Conservation (phyloP, 192 early-diverging fungal genomes). For the Thamnidium elegans region DNA sequence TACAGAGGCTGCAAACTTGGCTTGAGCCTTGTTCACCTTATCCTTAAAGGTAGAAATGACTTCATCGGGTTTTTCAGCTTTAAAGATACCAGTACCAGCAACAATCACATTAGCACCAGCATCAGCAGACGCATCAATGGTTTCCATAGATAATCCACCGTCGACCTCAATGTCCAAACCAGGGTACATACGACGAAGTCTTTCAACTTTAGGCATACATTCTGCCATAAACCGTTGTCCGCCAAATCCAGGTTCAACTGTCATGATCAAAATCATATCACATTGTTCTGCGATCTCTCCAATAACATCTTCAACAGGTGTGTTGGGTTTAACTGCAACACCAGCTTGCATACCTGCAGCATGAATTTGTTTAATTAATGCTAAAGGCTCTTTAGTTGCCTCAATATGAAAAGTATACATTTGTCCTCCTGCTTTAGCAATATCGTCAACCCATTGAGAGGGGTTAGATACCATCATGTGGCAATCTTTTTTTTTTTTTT, state of each 20-base stretch:
- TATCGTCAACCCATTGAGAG: constrained; percentile 88
- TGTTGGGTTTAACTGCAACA: constrained; percentile 89
- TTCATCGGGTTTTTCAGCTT: constrained; percentile 63
- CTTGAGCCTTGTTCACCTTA: constrained; percentile 53
- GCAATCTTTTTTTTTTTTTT: constrained; percentile 40
- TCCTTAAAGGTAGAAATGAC: constrained; percentile 65
- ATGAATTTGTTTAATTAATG: constrained; percentile 80
- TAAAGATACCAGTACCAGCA: constrained; percentile 89
- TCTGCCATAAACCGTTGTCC: constrained; percentile 91
- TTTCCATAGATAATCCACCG: constrained; percentile 82
- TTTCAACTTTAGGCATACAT: constrained; percentile 78
- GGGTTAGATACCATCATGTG: constrained; percentile 63
- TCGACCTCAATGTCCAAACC: constrained; percentile 94
- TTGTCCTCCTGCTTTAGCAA: constrained; percentile 84
- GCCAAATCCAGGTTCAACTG: constrained; percentile 96
- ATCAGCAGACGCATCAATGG: constrained; percentile 79
- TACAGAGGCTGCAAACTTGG: constrained; percentile 6
- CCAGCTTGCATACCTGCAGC: constrained; percentile 88
- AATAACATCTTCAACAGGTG: constrained; percentile 61
- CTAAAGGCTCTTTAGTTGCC: constrained; percentile 70
- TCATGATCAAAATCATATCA: constrained; percentile 95
- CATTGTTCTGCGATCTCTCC: constrained; percentile 56
- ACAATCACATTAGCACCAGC: constrained; percentile 99
- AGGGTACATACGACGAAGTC: constrained; percentile 76
- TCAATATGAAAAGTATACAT: constrained; percentile 93